Evolutionary conservation across 2,329 filamentous ascomycete genomes (phyloP).

Genomic region (Ascosphaera acerosa): DNA sequence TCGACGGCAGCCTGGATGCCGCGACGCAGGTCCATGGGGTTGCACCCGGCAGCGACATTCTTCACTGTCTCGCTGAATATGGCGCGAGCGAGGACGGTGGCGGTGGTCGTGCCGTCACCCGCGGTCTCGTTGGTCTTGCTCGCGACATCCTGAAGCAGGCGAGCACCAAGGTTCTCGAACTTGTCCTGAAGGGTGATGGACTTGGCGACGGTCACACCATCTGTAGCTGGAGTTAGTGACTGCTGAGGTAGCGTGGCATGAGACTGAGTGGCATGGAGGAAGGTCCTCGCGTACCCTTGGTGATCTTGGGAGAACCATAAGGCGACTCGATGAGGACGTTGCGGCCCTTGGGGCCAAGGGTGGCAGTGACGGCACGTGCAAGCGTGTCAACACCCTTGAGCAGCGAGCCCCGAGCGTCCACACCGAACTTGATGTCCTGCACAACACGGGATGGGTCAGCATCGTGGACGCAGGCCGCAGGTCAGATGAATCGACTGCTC

Average conservation of each 20-base stretch:
- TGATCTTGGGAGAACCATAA: conserved; percentile 98
- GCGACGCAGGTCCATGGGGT: conserved; percentile 94
- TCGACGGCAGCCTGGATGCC: conserved; percentile 94
- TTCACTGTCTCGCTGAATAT: conserved; percentile 99
- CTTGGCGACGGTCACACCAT: conserved; percentile 73
- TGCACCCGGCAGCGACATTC: conserved; percentile 98
- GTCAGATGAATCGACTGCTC: too few species aligned
- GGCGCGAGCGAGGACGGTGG: conserved; percentile 83
- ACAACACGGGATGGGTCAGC: too few species aligned
- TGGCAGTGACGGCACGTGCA: conserved; percentile 85
- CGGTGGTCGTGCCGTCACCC: conserved; percentile 95
- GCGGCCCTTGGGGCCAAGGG: conserved; percentile 88
- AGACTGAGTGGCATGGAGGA: background rate
- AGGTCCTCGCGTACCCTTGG: conserved; percentile 46
- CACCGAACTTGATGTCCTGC: conserved; percentile 93
- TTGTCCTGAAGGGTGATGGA: conserved; percentile 91
- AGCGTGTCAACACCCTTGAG: conserved; percentile 91
- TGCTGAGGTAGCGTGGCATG: background rate
- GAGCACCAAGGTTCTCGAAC: conserved; percentile 97
- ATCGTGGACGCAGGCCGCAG: too few species aligned
- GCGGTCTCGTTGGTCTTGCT: conserved; percentile 98
- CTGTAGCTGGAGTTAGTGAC: conserved; percentile 18
- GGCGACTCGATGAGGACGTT: conserved; percentile 97
- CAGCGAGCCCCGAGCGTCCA: conserved; percentile 72
- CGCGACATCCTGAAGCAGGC: conserved; percentile 89